Evolutionary conservation across 106 monocot species (phyloP).

Genomic region (Dendrobium huoshanense): DNA sequence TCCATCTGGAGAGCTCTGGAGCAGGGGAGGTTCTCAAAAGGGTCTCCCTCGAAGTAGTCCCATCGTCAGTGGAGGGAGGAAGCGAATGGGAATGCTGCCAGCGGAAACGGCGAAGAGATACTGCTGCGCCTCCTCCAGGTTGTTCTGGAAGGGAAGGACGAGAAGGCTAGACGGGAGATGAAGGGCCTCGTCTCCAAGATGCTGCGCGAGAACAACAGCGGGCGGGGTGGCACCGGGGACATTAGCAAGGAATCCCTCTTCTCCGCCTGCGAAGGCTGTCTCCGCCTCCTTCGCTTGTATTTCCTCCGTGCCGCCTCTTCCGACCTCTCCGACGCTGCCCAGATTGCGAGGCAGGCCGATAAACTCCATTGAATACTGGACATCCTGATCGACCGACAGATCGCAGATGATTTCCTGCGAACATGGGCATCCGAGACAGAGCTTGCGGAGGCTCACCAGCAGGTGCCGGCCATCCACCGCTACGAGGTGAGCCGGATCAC

Average conservation of each 20-base stretch:
- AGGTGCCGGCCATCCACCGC: constrained; percentile 61
- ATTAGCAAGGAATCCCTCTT: constrained; percentile 83
- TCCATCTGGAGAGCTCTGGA: constrained; percentile 64
- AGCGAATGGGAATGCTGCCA: constrained; percentile 9
- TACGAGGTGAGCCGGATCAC: constrained; percentile 88
- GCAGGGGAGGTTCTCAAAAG: constrained; percentile 86
- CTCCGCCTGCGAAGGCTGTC: constrained; percentile 62
- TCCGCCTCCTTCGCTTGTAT: constrained; percentile 42
- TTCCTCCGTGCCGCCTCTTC: constrained; percentile 37
- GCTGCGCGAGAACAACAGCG: constrained; percentile 66
- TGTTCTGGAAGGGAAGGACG: constrained; percentile 92
- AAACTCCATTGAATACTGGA: constrained; percentile 91
- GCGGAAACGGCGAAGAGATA: constrained; percentile 47
- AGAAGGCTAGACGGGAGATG: constrained; percentile 95
- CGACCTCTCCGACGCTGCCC: constrained; percentile 36
- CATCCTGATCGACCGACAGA: constrained; percentile 77
- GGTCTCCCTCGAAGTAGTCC: constrained; percentile 50
- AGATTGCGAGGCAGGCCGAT: constrained; percentile 80
- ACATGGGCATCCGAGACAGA: constrained; percentile 69
- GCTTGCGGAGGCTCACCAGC: constrained; percentile 48
- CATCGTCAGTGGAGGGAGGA: constrained; percentile 21
- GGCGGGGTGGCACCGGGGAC: constrained; percentile 19
- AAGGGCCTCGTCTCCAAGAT: constrained; percentile 91
- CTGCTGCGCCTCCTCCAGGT: constrained; percentile 78
- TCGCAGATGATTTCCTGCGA: constrained; percentile 75